Conservation (phyloP, 805 yeast species). For the Ogataea siamensis region DNA sequence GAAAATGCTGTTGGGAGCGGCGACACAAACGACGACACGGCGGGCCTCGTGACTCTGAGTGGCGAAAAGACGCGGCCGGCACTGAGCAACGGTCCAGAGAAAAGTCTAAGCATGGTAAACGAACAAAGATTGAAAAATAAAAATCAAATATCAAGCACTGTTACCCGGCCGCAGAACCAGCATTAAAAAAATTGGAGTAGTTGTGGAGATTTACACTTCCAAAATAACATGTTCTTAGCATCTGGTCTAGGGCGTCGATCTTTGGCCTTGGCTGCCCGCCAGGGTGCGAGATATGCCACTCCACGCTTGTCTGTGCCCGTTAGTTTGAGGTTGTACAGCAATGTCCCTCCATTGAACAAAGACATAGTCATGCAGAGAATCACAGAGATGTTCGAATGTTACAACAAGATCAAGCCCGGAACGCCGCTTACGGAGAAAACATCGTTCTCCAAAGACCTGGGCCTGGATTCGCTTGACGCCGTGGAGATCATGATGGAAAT, state of each 20-base stretch:
- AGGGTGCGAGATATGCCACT: background rate
- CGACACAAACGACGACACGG: constrained; percentile 1
- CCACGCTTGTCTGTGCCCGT: background rate
- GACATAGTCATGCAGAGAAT: constrained; percentile 63
- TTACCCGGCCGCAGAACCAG: constrained; percentile 1
- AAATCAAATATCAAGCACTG: background rate
- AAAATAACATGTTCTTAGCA: constrained; percentile 8
- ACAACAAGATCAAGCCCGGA: constrained; percentile 49
- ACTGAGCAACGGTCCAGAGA: background rate
- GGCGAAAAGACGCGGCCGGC: constrained; percentile 1
- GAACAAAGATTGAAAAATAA: background rate
- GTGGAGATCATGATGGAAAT: constrained; percentile 73
- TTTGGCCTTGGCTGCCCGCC: background rate
- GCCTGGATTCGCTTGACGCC: constrained; percentile 68
- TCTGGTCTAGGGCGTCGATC: background rate
- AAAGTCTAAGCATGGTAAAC: background rate
- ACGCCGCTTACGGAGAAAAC: constrained; percentile 39
- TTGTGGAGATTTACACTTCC: constrained; percentile 3
- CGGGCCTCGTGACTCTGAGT: background rate
- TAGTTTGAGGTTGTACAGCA: constrained; percentile 41
- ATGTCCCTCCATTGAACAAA: constrained; percentile 58
- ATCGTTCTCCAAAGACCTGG: constrained; percentile 62
- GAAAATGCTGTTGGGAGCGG: constrained; percentile 5
- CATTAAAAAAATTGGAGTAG: constrained; percentile 9
- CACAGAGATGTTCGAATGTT: constrained; percentile 61